These are phyloP conservation scores for Parachlorella kessleri DNA, from an alignment of 139 green algal genomes.

Conservation along the genomic window DNA sequence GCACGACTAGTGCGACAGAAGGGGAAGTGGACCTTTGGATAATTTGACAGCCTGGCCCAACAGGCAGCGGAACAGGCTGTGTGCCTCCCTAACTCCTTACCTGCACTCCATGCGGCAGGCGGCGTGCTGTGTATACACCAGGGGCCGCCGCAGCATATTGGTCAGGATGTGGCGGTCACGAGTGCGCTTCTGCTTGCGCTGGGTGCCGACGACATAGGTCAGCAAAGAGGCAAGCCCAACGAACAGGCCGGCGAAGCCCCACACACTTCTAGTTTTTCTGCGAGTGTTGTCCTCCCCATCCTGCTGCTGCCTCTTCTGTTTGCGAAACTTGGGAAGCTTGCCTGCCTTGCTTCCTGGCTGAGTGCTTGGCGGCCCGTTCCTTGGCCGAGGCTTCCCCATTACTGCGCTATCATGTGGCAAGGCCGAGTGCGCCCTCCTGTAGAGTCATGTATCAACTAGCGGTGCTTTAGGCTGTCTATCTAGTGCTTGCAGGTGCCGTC, in stretches of 20 bases:
- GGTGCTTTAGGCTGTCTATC: no score
- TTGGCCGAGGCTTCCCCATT: neutral
- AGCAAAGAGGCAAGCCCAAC: neutral
- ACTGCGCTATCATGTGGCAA: no score
- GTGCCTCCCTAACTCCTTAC: no score
- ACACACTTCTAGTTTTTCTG: slow-evolving; percentile 5
- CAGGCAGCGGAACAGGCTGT: no score
- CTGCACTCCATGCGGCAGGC: slow-evolving; percentile 59
- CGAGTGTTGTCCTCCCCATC: neutral
- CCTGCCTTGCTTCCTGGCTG: neutral
- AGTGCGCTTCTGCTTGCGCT: slow-evolving; percentile 4
- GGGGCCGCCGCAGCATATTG: slow-evolving; percentile 24
- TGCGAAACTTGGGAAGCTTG: neutral
- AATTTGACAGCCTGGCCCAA: no score
- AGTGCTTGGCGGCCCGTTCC: neutral
- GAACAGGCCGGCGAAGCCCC: neutral
- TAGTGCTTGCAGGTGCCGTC: no score
- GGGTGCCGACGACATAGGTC: neutral
- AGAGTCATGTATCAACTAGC: no score
- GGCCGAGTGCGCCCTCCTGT: no score
- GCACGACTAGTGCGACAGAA: no score
- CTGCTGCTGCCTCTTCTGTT: slow-evolving; percentile 8
- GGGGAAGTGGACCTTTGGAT: no score
- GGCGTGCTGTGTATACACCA: slow-evolving; percentile 49
- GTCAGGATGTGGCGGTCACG: slow-evolving; percentile 19